Evolutionary conservation across 108 stramenopile genomes (phyloP).

Genomic region (Skeletonema grethae): DNA sequence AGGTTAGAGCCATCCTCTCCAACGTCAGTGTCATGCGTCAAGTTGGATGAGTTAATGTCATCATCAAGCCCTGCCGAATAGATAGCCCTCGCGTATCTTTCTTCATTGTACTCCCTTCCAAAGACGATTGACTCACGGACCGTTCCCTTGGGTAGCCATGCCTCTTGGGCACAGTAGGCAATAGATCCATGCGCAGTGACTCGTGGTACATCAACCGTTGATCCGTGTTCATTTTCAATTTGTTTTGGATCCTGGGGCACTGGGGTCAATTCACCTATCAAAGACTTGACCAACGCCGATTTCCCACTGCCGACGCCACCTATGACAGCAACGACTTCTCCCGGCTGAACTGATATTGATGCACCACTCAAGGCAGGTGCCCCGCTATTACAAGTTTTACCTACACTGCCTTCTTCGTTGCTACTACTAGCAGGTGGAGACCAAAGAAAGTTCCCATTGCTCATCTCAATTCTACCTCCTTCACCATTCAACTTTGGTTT

Average conservation of each 20-base stretch:
- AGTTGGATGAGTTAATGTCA: conserved; percentile 57
- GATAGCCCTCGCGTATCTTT: conserved; percentile 60
- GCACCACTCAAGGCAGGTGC: conserved; percentile 63
- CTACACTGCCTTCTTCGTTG: conserved; percentile 18
- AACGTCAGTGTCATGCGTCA: conserved; percentile 73
- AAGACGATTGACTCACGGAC: conserved; percentile 82
- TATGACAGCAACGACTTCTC: conserved; percentile 84
- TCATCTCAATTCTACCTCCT: conserved; percentile 70
- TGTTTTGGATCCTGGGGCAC: conserved; percentile 44
- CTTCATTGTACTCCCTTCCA: conserved; percentile 78
- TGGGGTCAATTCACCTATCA: conserved; percentile 88
- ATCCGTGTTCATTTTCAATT: not conserved
- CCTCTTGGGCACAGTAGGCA: conserved; percentile 82
- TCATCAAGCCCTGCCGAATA: conserved; percentile 75
- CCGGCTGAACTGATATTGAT: conserved; percentile 59
- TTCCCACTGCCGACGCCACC: conserved; percentile 92
- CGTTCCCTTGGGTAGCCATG: conserved; percentile 85
- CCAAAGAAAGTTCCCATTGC: conserved; percentile 76
- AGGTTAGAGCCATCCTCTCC: conserved; percentile 76
- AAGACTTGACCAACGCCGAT: conserved; percentile 69
- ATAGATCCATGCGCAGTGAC: conserved; percentile 60
- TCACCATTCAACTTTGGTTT: conserved; percentile 29
- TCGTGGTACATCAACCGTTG: conserved; percentile 43
- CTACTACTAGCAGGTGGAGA: conserved; percentile 13
- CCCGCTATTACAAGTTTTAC: conserved; percentile 20